Percentiles rank a stretch among this genome's conserved stretches.
Evolutionary conservation across 1,139 yeast species (phyloP).

Genomic region (Kodamaea derodonti): DNA sequence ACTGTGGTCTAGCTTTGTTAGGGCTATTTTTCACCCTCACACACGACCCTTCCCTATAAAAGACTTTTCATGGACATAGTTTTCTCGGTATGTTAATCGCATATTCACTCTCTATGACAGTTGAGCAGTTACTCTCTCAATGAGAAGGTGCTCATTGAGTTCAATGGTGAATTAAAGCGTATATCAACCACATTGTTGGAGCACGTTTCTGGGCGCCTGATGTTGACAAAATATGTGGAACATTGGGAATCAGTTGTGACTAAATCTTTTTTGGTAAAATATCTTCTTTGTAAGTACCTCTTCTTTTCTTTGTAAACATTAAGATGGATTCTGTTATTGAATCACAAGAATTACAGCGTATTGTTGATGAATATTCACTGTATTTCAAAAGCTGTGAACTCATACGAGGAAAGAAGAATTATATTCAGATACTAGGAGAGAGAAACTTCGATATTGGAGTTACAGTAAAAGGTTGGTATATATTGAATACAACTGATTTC

Average conservation of each 20-base stretch:
- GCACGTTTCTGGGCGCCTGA: constrained; percentile 61
- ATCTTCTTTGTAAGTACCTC: no score
- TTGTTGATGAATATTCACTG: constrained; percentile 24
- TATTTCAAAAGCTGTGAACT: constrained; percentile 25
- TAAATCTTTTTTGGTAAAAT: constrained; percentile 25
- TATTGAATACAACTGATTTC: constrained; percentile 3
- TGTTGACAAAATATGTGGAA: constrained; percentile 44
- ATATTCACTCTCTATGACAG: constrained; percentile 35
- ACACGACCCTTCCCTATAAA: background rate
- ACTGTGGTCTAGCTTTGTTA: background rate
- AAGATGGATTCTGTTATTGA: background rate
- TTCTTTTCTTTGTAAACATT: no score
- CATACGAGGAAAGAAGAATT: background rate
- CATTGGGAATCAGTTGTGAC: constrained; percentile 58
- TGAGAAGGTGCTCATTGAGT: constrained; percentile 17
- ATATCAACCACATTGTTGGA: constrained; percentile 32
- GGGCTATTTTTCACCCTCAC: no score
- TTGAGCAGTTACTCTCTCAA: constrained; percentile 15
- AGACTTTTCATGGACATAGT: no score
- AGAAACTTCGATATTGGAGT: constrained; percentile 25
- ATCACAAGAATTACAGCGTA: constrained; percentile 22
- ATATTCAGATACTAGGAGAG: constrained; percentile 15
- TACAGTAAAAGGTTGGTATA: constrained; percentile 33
- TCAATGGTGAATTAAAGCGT: constrained; percentile 33
- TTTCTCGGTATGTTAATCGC: constrained; percentile 22